A percentile compares a stretch with the other conserved stretches of the same genome.
These are phyloP conservation scores for Atractiella rhizophila DNA, from an alignment of 768 basidiomycete species.

Conservation along the genomic window DNA sequence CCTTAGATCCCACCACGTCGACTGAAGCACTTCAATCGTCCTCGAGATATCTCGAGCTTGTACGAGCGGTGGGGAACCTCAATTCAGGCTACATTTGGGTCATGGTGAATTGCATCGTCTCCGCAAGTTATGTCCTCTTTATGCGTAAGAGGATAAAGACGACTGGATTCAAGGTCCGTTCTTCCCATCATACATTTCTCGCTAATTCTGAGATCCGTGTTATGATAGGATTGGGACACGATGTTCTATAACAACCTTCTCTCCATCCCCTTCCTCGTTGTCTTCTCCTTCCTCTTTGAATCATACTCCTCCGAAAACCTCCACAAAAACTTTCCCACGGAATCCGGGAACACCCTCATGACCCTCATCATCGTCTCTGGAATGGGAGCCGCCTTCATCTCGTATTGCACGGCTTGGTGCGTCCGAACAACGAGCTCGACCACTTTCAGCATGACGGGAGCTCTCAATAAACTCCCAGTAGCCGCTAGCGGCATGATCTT, in stretches of 20 bases:
- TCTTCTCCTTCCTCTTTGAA: conserved; percentile 62
- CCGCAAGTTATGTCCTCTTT: conserved; percentile 72
- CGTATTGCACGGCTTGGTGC: conserved; percentile 97
- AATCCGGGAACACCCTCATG: conserved; percentile 50
- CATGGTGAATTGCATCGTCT: conserved; percentile 66
- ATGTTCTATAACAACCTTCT: conserved; percentile 98
- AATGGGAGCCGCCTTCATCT: conserved; percentile 91
- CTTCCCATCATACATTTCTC: neutral
- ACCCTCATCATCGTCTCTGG: conserved; percentile 85
- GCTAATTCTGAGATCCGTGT: neutral
- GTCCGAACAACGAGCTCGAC: conserved; percentile 85
- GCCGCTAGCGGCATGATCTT: conserved; percentile 97
- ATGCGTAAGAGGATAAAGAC: conserved; percentile 92
- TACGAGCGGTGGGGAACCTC: conserved; percentile 25
- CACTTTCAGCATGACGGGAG: conserved; percentile 83
- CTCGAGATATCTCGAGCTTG: conserved; percentile 16
- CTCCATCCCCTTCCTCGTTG: conserved; percentile 64
- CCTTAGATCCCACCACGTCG: too few species aligned
- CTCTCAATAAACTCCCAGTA: conserved; percentile 88
- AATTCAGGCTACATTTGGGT: conserved; percentile 87
- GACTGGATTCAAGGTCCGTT: conserved; percentile 47
- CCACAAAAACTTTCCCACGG: conserved; percentile 57
- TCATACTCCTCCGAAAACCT: conserved; percentile 68
- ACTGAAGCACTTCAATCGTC: conserved; percentile 18
- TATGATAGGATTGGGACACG: conserved; percentile 60